Conservation (phyloP, 208 protist species). For the Trypanosoma caninum region DNA sequence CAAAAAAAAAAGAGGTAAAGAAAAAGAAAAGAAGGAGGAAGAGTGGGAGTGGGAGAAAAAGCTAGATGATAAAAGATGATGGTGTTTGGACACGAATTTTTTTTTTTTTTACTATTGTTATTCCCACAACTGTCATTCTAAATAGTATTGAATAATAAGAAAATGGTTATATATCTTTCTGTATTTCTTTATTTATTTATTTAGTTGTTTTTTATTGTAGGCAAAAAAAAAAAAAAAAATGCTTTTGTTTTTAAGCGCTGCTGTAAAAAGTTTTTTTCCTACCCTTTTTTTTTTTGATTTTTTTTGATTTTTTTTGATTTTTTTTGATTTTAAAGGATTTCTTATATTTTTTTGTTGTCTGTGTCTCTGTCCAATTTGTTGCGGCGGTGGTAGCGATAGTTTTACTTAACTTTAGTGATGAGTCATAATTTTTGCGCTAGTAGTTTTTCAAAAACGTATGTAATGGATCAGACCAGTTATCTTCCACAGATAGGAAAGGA, state of each 20-base stretch:
- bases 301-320: background rate
- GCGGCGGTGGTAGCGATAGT: no score
- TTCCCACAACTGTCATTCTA: constrained; percentile 11
- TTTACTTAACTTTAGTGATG: background rate
- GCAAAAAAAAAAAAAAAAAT: background rate
- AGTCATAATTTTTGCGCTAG: background rate
- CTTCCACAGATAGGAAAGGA: constrained; percentile 10
- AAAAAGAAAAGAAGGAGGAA: background rate
- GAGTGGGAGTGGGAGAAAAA: background rate
- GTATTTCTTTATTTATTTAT: constrained; percentile 7
- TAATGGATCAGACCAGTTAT: background rate
- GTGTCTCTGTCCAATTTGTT: no score
- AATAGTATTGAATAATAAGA: no score
- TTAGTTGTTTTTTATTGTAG: constrained; percentile 14
- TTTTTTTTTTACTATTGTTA: constrained; percentile 13
- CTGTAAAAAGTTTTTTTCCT: no score
- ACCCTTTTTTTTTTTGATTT: no score
- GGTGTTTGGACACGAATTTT: background rate
- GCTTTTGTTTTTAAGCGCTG: no score
- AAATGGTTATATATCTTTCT: no score
- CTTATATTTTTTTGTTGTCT: no score
- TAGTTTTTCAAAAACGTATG: constrained; percentile 4
- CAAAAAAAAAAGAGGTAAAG: no score
- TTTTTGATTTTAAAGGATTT: background rate
- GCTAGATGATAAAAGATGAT: background rate